Percentiles rank a stretch among this genome's conserved stretches.
phyloP scores from a whole-genome alignment of 352 stramenopile genomes.

The Globisporangium mamillatum region DNA sequence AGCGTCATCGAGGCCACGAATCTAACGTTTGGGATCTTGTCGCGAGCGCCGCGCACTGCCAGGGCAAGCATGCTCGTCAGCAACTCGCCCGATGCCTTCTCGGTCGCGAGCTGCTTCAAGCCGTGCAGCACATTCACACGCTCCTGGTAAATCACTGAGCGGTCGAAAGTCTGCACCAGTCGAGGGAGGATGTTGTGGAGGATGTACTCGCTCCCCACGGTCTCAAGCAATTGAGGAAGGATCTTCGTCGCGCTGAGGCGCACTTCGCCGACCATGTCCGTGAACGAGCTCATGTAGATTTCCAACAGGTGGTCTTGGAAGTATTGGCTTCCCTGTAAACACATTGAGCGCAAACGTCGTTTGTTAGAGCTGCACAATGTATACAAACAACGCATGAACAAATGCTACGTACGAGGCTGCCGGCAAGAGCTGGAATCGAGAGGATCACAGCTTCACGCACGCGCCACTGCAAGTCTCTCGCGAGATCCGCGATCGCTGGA shows the following conservation, averaged over 20 bases:
- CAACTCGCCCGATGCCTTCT: slow-evolving; percentile 73
- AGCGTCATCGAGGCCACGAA: slow-evolving; percentile 86
- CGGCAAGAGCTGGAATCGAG: slow-evolving; percentile 89
- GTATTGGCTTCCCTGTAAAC: slow-evolving; percentile 57
- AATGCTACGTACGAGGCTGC: slow-evolving; percentile 68
- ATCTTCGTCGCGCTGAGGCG: slow-evolving; percentile 92
- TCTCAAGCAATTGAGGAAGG: slow-evolving; percentile 66
- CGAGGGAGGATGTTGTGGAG: slow-evolving; percentile 81
- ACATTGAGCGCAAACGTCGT: not conserved
- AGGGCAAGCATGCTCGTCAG: slow-evolving; percentile 59
- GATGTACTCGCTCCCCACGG: slow-evolving; percentile 79
- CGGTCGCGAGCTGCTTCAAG: slow-evolving; percentile 66
- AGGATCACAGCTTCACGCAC: slow-evolving; percentile 91
- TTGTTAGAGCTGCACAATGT: not conserved
- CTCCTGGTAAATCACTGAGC: slow-evolving; percentile 86
- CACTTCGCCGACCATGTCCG: slow-evolving; percentile 93
- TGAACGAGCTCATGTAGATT: slow-evolving; percentile 90
- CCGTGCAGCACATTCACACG: slow-evolving; percentile 82
- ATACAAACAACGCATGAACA: not conserved
- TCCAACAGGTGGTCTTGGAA: slow-evolving; percentile 86
- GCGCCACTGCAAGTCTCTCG: slow-evolving; percentile 92
- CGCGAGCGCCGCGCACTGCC: slow-evolving; percentile 65
- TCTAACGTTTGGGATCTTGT: slow-evolving; percentile 89
- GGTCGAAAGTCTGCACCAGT: slow-evolving; percentile 79
- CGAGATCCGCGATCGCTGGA: slow-evolving; percentile 89